Conservation (phyloP, 257 asterid species). For the Solanum bukasovii region DNA sequence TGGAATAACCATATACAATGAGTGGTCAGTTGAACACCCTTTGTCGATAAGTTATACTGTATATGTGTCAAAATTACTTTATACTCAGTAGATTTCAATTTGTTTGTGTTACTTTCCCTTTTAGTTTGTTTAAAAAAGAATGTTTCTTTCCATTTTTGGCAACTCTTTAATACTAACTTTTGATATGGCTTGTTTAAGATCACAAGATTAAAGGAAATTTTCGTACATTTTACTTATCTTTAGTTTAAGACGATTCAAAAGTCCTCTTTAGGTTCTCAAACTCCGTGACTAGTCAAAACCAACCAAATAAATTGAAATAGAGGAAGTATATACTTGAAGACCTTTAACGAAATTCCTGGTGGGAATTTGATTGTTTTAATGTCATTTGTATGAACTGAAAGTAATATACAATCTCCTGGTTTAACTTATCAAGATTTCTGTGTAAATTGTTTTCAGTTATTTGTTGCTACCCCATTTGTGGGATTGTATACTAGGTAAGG, state of each 20-base stretch:
- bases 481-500: not conserved
- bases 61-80: not conserved
- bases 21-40: not conserved
- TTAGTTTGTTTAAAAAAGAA: no score
- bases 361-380: not conserved
- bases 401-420: not conserved
- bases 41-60: not conserved
- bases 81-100: not conserved
- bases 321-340: not conserved
- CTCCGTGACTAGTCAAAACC: not conserved
- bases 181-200: not conserved
- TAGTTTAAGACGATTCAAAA: not conserved
- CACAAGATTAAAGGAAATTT: not conserved
- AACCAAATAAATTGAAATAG: not conserved
- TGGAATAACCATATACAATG: not conserved
- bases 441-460: not conserved
- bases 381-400: not conserved
- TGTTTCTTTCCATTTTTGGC: not conserved
- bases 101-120: not conserved
- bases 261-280: no score
- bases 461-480: not conserved
- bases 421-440: not conserved
- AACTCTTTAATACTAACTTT: not conserved
- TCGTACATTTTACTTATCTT: not conserved
- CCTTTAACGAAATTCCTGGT: not conserved